Percentiles rank a stretch among this genome's conserved stretches.
These are phyloP conservation scores for Nicotiana otophora DNA, from an alignment of 257 asterid genomes.

Conservation along the genomic window DNA sequence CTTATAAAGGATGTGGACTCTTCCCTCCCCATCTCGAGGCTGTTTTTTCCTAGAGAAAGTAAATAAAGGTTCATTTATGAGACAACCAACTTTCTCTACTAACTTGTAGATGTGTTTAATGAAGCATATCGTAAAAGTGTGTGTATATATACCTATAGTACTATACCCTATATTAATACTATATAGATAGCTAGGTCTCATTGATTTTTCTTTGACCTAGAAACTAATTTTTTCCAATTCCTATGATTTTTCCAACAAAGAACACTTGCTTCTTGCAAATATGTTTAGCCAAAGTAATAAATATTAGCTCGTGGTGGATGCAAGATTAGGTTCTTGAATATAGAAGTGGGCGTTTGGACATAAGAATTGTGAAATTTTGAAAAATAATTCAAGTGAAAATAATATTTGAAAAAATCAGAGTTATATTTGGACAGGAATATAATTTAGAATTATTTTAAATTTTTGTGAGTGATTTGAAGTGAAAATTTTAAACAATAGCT, in stretches of 20 bases:
- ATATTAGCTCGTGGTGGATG: not conserved
- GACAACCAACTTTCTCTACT: constrained; percentile 15
- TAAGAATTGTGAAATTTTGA: too few species aligned
- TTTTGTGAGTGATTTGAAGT: too few species aligned
- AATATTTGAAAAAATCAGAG: too few species aligned
- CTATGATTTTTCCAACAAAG: not conserved
- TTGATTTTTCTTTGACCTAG: constrained; percentile 3
- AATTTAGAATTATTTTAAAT: too few species aligned
- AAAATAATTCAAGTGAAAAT: too few species aligned
- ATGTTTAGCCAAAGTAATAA: not conserved
- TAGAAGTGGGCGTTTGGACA: too few species aligned
- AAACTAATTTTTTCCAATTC: not conserved
- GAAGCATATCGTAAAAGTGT: constrained; percentile 12
- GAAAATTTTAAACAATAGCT: too few species aligned
- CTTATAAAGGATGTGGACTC: constrained; percentile 12
- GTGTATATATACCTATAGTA: constrained; percentile 4
- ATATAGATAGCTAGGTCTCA: not conserved
- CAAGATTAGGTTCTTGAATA: not conserved
- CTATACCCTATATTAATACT: not conserved
- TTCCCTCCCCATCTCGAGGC: not conserved
- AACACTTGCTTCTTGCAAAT: not conserved
- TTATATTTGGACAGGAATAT: too few species aligned
- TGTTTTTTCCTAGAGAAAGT: not conserved
- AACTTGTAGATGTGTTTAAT: constrained; percentile 16
- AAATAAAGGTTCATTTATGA: constrained; percentile 3